Conservation (phyloP, 768 basidiomycete species). For the Suillus subaureus region DNA sequence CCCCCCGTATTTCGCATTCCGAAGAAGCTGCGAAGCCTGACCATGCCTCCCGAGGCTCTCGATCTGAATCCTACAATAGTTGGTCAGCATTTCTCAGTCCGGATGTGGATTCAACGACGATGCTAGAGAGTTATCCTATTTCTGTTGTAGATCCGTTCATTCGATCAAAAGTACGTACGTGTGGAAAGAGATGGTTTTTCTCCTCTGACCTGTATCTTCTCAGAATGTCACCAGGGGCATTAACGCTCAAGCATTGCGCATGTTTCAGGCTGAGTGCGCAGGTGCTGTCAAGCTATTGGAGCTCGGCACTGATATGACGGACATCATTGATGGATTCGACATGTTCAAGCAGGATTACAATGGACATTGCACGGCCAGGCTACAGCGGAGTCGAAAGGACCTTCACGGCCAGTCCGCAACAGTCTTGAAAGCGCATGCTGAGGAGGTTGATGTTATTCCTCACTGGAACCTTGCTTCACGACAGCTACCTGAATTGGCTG, state of each 20-base stretch:
- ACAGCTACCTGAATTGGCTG: background rate
- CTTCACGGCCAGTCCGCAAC: background rate
- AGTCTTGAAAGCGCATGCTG: background rate
- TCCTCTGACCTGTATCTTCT: background rate
- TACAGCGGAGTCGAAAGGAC: background rate
- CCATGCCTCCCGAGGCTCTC: background rate
- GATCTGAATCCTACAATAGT: background rate
- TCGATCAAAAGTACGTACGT: slow-evolving; percentile 34
- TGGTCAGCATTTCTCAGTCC: slow-evolving; percentile 1
- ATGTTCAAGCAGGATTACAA: background rate
- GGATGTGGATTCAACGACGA: background rate
- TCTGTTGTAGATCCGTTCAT: slow-evolving; percentile 46
- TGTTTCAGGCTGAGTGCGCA: slow-evolving; percentile 11
- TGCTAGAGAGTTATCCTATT: slow-evolving; percentile 11
- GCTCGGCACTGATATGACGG: slow-evolving; percentile 90
- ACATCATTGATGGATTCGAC: slow-evolving; percentile 37
- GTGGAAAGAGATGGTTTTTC: background rate
- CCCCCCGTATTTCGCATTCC: slow-evolving; percentile 21
- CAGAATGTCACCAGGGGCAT: slow-evolving; percentile 27
- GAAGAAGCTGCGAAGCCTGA: background rate
- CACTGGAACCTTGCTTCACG: background rate
- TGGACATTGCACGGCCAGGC: background rate
- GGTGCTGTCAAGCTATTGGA: slow-evolving; percentile 69
- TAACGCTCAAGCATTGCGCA: background rate
- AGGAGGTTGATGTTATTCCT: background rate